Conservation (phyloP, 371 early-diverging fungal genomes). For the Apophysomyces sp. region DNA sequence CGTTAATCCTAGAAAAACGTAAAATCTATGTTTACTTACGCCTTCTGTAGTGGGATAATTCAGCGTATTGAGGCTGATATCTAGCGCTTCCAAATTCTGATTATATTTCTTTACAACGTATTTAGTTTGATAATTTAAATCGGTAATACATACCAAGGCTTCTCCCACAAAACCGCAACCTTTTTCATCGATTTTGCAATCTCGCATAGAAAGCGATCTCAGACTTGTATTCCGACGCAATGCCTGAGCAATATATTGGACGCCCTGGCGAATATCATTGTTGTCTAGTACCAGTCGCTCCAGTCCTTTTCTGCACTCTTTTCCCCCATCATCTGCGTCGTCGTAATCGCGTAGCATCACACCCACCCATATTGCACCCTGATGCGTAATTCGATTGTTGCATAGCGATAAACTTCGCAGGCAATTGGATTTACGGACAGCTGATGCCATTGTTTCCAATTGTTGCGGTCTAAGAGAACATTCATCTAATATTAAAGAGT, state of each 20-base stretch:
- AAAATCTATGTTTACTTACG: conserved; percentile 27
- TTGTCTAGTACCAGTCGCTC: conserved; percentile 44
- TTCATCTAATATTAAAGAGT: conserved; percentile 54
- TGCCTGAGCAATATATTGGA: conserved; percentile 65
- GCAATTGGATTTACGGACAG: conserved; percentile 47
- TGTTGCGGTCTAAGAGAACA: conserved; percentile 52
- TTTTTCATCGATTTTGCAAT: conserved; percentile 59
- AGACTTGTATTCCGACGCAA: conserved; percentile 59
- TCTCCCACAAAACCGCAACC: conserved; percentile 57
- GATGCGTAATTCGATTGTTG: conserved; percentile 49
- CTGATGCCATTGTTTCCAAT: conserved; percentile 55
- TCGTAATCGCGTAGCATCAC: conserved; percentile 68
- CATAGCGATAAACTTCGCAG: conserved; percentile 49
- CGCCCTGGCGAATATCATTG: conserved; percentile 60
- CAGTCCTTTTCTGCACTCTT: conserved; percentile 31
- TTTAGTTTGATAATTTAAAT: conserved; percentile 9
- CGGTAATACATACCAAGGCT: conserved; percentile 51
- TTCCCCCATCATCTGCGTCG: conserved; percentile 10
- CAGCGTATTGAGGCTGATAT: conserved; percentile 45
- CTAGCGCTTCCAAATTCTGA: conserved; percentile 33
- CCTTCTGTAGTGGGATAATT: conserved; percentile 41
- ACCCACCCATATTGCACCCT: conserved; percentile 59
- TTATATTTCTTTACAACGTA: conserved; percentile 43
- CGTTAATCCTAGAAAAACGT: neutral
- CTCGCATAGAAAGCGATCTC: conserved; percentile 41